A percentile compares a stretch with the other conserved stretches of the same genome.
Evolutionary conservation across 176 grass and related monocot genomes (phyloP).

Genomic region (Secale cereale): DNA sequence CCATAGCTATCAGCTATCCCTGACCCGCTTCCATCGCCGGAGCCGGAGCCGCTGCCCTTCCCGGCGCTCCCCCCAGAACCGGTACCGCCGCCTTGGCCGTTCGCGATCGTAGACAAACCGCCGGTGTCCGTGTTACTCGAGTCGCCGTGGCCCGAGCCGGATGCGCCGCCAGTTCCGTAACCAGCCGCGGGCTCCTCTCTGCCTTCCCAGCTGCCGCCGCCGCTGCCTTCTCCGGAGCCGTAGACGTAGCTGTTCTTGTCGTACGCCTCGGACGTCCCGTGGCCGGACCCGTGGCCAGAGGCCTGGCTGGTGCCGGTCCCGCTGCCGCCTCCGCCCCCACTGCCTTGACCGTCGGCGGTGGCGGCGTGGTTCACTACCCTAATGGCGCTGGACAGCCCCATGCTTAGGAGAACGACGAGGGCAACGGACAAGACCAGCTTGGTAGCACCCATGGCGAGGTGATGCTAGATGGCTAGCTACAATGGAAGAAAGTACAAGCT

Average conservation of each 20-base stretch:
- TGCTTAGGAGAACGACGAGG: too few relatives aligned
- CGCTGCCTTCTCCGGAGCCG: background rate
- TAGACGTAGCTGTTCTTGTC: background rate
- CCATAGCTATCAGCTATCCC: background rate
- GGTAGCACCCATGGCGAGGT: too few relatives aligned
- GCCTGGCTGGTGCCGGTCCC: background rate
- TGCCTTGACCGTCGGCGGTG: conserved; percentile 3
- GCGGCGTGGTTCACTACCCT: conserved; percentile 14
- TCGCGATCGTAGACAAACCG: background rate
- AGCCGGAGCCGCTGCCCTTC: background rate
- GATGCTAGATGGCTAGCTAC: too few relatives aligned
- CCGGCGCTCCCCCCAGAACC: background rate
- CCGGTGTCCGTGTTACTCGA: background rate
- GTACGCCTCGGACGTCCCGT: background rate
- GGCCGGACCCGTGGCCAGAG: background rate
- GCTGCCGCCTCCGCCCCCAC: background rate
- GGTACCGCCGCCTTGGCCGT: background rate
- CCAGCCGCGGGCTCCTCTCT: background rate
- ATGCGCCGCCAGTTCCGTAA: background rate
- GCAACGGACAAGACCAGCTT: too few relatives aligned
- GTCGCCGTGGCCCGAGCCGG: background rate
- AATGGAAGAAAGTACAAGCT: too few relatives aligned
- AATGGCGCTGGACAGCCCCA: conserved; percentile 3
- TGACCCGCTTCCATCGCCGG: background rate
- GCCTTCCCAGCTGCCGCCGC: background rate